Percentiles rank a stretch among this genome's conserved stretches.
phyloP scores from a whole-genome alignment of 164 flowering plant species.

The Liquidambar formosana region DNA sequence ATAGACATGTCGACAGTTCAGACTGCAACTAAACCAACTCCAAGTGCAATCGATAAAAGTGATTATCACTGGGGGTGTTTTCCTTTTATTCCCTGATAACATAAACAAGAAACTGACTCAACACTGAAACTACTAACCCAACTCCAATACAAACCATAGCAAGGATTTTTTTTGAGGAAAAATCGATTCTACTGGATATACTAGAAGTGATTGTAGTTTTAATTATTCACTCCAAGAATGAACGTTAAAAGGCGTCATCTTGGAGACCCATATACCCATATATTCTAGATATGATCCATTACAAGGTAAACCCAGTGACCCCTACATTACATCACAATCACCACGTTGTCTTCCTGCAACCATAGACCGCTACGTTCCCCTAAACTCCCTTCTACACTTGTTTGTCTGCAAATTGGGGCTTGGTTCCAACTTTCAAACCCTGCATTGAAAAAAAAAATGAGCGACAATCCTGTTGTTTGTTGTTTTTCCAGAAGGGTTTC shows the following conservation, averaged over 20 bases:
- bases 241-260: slow-evolving; percentile 65
- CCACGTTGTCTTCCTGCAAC: slow-evolving; percentile 34
- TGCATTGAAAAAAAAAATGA: slow-evolving; percentile 31
- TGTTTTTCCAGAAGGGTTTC: slow-evolving; percentile 23
- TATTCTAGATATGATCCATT: not conserved
- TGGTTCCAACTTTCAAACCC: slow-evolving; percentile 32
- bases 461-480: slow-evolving; percentile 10
- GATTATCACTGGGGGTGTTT: slow-evolving; percentile 25
- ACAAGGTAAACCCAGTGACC: not conserved
- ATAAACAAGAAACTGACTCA: not conserved
- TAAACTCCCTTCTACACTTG: slow-evolving; percentile 34
- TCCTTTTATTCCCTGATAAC: slow-evolving; percentile 4
- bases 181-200: not conserved
- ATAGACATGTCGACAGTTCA: too few species aligned
- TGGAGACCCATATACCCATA: slow-evolving; percentile 38
- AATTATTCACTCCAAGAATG: slow-evolving; percentile 37
- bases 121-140: not conserved
- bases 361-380: slow-evolving; percentile 31
- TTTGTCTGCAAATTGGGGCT: slow-evolving; percentile 37
- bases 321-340: slow-evolving; percentile 32
- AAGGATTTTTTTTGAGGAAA: not conserved
- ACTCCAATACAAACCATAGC: not conserved
- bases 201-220: not conserved
- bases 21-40: slow-evolving; percentile 14
- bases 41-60: slow-evolving; percentile 40